phyloP scores from a whole-genome alignment of 768 basidiomycete genomes.

The Calocybe cyanea region DNA sequence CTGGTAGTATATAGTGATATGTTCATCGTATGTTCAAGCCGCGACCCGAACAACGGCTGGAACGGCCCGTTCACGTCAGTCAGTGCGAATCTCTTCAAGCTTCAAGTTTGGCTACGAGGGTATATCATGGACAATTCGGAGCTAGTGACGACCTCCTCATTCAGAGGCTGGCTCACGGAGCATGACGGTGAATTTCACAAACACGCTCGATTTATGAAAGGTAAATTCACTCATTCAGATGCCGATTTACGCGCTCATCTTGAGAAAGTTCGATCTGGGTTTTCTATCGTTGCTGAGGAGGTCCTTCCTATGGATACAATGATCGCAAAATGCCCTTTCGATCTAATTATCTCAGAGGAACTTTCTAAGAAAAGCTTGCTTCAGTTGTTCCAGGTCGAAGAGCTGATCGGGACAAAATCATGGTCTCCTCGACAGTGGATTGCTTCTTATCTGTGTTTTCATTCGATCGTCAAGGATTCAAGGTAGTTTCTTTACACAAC shows the following conservation, averaged over 20 bases:
- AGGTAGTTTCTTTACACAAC: constrained; percentile 24
- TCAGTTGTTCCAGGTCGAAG: constrained; percentile 29
- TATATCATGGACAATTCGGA: constrained; percentile 20
- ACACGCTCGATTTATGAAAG: constrained; percentile 39
- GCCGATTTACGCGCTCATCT: background rate
- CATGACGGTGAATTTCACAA: constrained; percentile 53
- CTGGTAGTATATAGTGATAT: no score
- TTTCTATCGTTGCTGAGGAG: constrained; percentile 44
- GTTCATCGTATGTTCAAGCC: no score
- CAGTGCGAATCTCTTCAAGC: background rate
- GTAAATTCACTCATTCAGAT: constrained; percentile 18
- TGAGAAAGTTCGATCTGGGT: constrained; percentile 39
- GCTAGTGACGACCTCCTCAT: constrained; percentile 13
- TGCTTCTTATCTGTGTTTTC: constrained; percentile 61
- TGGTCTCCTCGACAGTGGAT: constrained; percentile 70
- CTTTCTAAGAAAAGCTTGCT: constrained; percentile 40
- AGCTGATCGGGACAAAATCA: constrained; percentile 19
- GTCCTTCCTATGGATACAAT: constrained; percentile 46
- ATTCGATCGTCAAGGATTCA: constrained; percentile 47
- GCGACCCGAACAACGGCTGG: no score
- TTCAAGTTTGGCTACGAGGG: background rate
- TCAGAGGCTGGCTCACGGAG: constrained; percentile 48
- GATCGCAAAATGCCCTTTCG: constrained; percentile 66
- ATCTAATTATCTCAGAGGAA: constrained; percentile 58
- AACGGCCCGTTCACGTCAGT: background rate